Conservation (phyloP, 441 rosid genomes). For the Viola pubescens region DNA sequence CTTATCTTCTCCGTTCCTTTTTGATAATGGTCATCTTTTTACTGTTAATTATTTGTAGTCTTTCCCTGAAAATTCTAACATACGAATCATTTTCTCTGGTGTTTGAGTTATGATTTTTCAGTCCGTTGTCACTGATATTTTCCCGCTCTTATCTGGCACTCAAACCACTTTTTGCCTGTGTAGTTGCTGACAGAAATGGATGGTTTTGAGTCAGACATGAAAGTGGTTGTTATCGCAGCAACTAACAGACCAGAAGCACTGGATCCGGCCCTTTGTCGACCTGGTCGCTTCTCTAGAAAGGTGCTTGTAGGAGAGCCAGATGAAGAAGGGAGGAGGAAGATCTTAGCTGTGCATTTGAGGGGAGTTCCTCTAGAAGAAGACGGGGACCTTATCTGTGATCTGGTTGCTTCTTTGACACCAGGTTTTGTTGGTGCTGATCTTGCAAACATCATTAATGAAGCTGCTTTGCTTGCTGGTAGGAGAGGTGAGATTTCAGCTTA, state of each 20-base stretch:
- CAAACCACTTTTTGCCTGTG: conserved; percentile 20
- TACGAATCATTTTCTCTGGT: too few species aligned
- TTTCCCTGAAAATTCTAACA: too few species aligned
- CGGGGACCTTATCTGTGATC: conserved; percentile 44
- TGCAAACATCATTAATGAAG: conserved; percentile 78
- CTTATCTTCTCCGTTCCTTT: too few species aligned
- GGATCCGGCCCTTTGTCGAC: conserved; percentile 81
- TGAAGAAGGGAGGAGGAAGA: conserved; percentile 69
- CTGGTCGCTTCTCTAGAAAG: conserved; percentile 84
- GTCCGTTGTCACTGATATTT: not conserved
- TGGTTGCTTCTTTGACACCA: conserved; percentile 62
- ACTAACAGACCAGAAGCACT: conserved; percentile 95
- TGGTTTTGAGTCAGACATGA: conserved; percentile 69
- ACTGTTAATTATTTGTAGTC: too few species aligned
- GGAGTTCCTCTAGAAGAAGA: conserved; percentile 73
- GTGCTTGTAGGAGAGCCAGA: conserved; percentile 80
- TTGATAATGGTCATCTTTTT: too few species aligned
- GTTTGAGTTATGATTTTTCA: not conserved
- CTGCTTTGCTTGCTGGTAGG: conserved; percentile 90
- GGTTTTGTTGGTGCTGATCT: conserved; percentile 92
- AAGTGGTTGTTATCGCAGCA: conserved; percentile 88
- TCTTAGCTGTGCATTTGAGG: conserved; percentile 63
- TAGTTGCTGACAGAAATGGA: conserved; percentile 99
- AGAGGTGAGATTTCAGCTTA: conserved; percentile 45
- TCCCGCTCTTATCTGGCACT: conserved; percentile 8